A percentile compares a stretch with the other conserved stretches of the same genome.
Conservation (phyloP, 2,329 filamentous ascomycete species). For the Exophiala sp. region DNA sequence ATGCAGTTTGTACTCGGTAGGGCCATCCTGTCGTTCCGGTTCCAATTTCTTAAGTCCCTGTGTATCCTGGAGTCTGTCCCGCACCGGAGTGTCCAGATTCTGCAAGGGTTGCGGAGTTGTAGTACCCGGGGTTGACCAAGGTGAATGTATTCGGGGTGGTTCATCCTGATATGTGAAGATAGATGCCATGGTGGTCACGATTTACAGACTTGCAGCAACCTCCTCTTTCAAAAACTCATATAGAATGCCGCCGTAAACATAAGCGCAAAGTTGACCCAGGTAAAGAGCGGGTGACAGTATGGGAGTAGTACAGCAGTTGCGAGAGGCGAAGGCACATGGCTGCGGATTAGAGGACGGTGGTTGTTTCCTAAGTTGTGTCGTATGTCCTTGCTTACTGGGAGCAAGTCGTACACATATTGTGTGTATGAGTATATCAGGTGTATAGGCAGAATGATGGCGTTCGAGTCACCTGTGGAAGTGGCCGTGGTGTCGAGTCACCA, state of each 20-base stretch:
- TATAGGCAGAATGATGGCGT: too few relatives aligned
- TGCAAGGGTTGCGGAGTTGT: slow-evolving; percentile 37
- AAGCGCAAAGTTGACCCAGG: slow-evolving; percentile 3
- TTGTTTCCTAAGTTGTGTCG: background rate
- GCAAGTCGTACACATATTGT: background rate
- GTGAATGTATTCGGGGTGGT: slow-evolving; percentile 81
- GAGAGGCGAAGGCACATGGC: slow-evolving; percentile 50
- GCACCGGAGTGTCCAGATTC: slow-evolving; percentile 31
- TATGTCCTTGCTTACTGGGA: background rate
- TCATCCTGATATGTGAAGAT: slow-evolving; percentile 94
- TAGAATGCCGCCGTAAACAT: slow-evolving; percentile 10
- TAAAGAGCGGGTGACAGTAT: slow-evolving; percentile 51
- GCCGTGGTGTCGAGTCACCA: too few relatives aligned
- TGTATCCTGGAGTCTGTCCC: slow-evolving; percentile 39
- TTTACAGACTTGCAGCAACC: background rate
- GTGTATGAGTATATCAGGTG: background rate
- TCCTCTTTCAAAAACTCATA: slow-evolving; percentile 11
- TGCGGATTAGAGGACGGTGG: background rate
- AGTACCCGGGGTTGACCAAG: slow-evolving; percentile 67
- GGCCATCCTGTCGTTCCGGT: slow-evolving; percentile 88
- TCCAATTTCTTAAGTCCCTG: slow-evolving; percentile 69
- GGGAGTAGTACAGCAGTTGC: slow-evolving; percentile 46
- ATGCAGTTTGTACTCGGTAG: slow-evolving; percentile 95
- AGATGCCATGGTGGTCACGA: slow-evolving; percentile 62
- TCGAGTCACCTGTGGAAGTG: too few relatives aligned